phyloP scores from a whole-genome alignment of 495 filamentous ascomycete species.

The Paragyromitra xinjiangensis region DNA sequence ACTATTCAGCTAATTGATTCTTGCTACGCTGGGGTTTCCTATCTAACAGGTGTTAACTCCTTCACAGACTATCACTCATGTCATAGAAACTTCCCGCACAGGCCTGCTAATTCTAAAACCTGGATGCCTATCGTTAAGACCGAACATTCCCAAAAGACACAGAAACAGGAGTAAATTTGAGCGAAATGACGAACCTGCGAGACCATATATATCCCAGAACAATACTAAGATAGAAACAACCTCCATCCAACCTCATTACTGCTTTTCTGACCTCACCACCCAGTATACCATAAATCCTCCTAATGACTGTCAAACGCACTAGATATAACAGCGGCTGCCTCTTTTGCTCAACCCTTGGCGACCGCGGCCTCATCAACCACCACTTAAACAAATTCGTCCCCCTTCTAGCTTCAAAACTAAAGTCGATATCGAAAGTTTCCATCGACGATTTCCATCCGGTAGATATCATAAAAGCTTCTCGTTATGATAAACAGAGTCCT shows the following conservation, averaged over 20 bases:
- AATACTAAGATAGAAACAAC: not conserved
- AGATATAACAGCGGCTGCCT: constrained; percentile 18
- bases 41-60: not conserved
- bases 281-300: not conserved
- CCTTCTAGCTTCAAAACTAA: constrained; percentile 9
- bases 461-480: not conserved
- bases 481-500: constrained; percentile 14
- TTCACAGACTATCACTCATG: not conserved
- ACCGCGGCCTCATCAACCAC: constrained; percentile 14
- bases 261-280: not conserved
- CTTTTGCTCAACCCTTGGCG: constrained; percentile 14
- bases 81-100: not conserved
- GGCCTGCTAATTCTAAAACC: not conserved
- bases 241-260: not conserved
- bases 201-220: not conserved
- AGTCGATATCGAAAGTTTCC: constrained; percentile 3
- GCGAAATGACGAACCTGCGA: not conserved
- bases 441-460: constrained; percentile 4
- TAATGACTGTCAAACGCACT: constrained; percentile 4
- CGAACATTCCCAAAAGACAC: not conserved
- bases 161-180: not conserved
- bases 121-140: not conserved
- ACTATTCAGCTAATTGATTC: no score
- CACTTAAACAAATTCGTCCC: constrained; percentile 17
- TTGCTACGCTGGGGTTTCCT: not conserved